Evolutionary conservation across 2,329 filamentous ascomycete genomes (phyloP).

Genomic region (Zelopaecilomyces penicillatus): DNA sequence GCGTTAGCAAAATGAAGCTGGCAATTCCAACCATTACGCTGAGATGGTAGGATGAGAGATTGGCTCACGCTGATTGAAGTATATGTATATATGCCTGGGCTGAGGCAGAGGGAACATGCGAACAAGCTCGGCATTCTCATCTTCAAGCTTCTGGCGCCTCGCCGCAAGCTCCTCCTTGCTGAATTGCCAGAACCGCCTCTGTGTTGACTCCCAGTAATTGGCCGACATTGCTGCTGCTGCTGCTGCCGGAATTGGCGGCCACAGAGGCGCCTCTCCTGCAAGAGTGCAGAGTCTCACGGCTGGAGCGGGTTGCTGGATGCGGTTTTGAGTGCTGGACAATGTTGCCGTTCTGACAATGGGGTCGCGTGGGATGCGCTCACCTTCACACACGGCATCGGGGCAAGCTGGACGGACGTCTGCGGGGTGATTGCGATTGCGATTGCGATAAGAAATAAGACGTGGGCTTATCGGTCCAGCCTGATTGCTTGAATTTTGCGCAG

Average conservation of each 20-base stretch:
- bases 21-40: neutral
- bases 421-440: constrained; percentile 3
- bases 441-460: neutral
- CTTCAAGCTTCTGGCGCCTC: constrained; percentile 67
- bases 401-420: neutral
- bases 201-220: constrained; percentile 95
- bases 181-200: constrained; percentile 85
- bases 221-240: constrained; percentile 91
- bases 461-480: constrained; percentile 4
- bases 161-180: constrained; percentile 70
- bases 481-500: neutral
- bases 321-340: too few species aligned
- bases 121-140: constrained; percentile 64
- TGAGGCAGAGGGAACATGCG: constrained; percentile 78
- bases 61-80: constrained; percentile 75
- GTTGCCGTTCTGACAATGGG: too few species aligned
- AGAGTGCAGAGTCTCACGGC: too few species aligned
- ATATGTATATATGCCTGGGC: constrained; percentile 75
- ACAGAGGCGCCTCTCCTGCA: constrained; percentile 3
- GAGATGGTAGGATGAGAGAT: neutral
- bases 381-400: too few species aligned
- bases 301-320: neutral
- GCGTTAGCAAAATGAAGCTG: neutral
- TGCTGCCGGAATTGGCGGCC: constrained; percentile 11
- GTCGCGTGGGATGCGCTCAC: too few species aligned